A percentile compares a stretch with the other conserved stretches of the same genome.
phyloP scores from a whole-genome alignment of 108 stramenopile genomes.

The Conticribra weissflogii region DNA sequence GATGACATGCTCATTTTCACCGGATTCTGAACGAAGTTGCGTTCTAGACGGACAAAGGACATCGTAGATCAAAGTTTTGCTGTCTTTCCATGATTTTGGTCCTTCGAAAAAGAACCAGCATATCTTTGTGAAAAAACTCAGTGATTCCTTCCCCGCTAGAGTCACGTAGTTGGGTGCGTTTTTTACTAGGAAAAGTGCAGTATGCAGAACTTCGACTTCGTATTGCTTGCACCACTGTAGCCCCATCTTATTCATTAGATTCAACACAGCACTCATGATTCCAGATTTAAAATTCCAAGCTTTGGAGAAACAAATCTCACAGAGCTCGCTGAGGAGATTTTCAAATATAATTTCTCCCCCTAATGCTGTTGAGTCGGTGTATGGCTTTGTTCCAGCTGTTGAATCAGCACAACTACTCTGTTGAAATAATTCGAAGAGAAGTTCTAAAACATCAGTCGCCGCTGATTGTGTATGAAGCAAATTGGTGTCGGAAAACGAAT shows the following conservation, averaged over 20 bases:
- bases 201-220: slow-evolving; percentile 74
- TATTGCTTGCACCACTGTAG: slow-evolving; percentile 58
- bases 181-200: slow-evolving; percentile 75
- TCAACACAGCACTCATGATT: slow-evolving; percentile 46
- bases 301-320: slow-evolving; percentile 43
- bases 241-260: slow-evolving; percentile 56
- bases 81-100: slow-evolving; percentile 29
- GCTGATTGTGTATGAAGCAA: slow-evolving; percentile 10
- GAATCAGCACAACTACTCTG: slow-evolving; percentile 1
- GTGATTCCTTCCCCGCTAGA: slow-evolving; percentile 51
- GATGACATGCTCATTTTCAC: background rate
- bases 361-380: too few species aligned
- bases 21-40: background rate
- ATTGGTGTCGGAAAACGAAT: slow-evolving; percentile 46
- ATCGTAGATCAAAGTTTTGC: slow-evolving; percentile 39
- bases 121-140: slow-evolving; percentile 63
- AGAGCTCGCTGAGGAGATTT: slow-evolving; percentile 59
- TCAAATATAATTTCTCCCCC: slow-evolving; percentile 48
- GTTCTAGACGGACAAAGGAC: slow-evolving; percentile 19
- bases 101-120: slow-evolving; percentile 54
- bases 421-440: slow-evolving; percentile 37
- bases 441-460: slow-evolving; percentile 40
- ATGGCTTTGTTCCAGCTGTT: too few species aligned
- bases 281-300: slow-evolving; percentile 61
- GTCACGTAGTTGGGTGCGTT: slow-evolving; percentile 70